Evolutionary conservation across 306 rosid species (phyloP).

Genomic region (Dryas drummondii): DNA sequence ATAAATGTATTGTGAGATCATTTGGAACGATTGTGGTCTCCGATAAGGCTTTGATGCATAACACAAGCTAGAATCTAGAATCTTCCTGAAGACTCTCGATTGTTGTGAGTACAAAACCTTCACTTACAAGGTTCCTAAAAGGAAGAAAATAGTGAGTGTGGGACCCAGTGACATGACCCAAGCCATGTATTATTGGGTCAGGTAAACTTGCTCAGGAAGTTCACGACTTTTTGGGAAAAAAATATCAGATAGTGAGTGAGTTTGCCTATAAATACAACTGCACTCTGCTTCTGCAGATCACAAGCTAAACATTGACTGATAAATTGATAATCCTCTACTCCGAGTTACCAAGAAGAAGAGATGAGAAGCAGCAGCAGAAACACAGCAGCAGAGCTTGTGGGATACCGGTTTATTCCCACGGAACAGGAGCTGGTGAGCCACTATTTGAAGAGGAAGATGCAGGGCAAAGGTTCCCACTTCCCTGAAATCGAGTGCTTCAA

Average conservation of each 20-base stretch:
- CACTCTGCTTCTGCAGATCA: neutral
- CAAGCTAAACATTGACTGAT: neutral
- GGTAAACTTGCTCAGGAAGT: no score
- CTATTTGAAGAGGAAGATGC: slow-evolving; percentile 44
- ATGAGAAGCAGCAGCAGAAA: neutral
- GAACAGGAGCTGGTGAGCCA: neutral
- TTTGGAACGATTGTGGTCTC: no score
- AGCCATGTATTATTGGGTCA: no score
- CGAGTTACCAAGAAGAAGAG: neutral
- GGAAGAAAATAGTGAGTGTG: no score
- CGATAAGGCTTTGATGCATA: no score
- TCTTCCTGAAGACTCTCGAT: neutral
- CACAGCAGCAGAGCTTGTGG: neutral
- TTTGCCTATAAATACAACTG: neutral
- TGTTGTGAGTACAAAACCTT: no score
- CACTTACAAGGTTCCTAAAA: no score
- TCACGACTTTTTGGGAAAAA: no score
- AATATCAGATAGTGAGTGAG: neutral
- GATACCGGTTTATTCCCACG: neutral
- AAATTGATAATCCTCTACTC: no score
- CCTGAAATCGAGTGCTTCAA: slow-evolving; percentile 42
- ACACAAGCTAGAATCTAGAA: neutral
- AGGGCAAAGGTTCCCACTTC: slow-evolving; percentile 20
- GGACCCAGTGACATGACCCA: no score
- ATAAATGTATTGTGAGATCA: no score